A percentile compares a stretch with the other conserved stretches of the same genome.
These are phyloP conservation scores for Panaeolus papilionaceus DNA, from an alignment of 768 basidiomycete species.

Conservation along the genomic window DNA sequence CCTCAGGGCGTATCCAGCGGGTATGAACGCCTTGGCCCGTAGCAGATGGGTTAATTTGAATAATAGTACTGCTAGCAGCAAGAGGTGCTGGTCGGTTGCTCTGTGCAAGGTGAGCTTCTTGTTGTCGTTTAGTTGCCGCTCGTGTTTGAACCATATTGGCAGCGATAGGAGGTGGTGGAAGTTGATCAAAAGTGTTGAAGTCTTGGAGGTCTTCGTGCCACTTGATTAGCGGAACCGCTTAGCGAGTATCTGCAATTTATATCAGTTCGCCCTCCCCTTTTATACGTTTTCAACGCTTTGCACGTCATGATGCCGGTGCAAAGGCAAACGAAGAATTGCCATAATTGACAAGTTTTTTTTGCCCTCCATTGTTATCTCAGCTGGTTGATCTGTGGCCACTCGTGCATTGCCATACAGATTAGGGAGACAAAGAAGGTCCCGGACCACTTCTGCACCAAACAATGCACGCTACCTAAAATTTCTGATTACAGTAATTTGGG, in stretches of 20 bases:
- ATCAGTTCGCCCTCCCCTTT: neutral
- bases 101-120: conserved; percentile 8
- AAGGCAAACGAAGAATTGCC: neutral
- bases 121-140: neutral
- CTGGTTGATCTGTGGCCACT: neutral
- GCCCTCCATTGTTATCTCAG: neutral
- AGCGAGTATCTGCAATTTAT: neutral
- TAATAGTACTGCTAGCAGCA: neutral
- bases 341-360: conserved; percentile 4
- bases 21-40: neutral
- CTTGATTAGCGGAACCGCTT: conserved; percentile 4
- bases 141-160: conserved; percentile 6
- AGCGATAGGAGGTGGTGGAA: neutral
- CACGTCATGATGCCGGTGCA: neutral
- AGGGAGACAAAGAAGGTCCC: neutral
- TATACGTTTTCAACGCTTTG: conserved; percentile 7
- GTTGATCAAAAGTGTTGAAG: neutral
- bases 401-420: neutral
- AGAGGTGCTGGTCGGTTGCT: conserved; percentile 1
- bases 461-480: conserved; percentile 1
- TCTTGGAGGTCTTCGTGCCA: neutral
- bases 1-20: conserved; percentile 4
- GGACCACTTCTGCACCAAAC: neutral
- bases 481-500: conserved; percentile 12
- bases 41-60: conserved; percentile 8